phyloP scores from a whole-genome alignment of 179 eudicot genomes.

The Spergularia azorica region DNA sequence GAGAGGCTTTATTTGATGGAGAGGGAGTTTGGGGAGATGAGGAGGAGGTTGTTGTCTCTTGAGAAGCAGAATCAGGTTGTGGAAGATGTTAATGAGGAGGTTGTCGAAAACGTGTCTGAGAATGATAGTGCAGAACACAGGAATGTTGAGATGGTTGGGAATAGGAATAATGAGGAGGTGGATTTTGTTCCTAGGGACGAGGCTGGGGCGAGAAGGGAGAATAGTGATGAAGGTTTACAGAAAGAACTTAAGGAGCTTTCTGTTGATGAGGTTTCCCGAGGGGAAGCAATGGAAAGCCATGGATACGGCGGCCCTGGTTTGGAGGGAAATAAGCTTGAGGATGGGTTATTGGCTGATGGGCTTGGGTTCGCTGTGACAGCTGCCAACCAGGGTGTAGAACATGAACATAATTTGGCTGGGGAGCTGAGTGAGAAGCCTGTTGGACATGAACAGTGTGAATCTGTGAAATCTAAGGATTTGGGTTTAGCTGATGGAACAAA shows the following conservation, averaged over 20 bases:
- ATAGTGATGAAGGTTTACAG: slow-evolving; percentile 27
- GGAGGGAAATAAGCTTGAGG: no score
- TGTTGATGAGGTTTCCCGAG: not conserved
- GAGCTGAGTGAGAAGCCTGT: no score
- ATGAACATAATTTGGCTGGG: no score
- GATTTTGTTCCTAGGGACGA: no score
- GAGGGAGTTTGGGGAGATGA: slow-evolving; percentile 79
- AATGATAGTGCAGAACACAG: slow-evolving; percentile 68
- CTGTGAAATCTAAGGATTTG: no score
- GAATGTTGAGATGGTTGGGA: slow-evolving; percentile 31
- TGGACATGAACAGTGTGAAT: no score
- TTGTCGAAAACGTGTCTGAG: slow-evolving; percentile 75
- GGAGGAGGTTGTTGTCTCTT: slow-evolving; percentile 71
- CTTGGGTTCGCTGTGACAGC: no score
- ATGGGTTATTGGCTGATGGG: no score
- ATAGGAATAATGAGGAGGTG: slow-evolving; percentile 16
- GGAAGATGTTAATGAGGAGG: slow-evolving; percentile 64
- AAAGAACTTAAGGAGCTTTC: slow-evolving; percentile 14
- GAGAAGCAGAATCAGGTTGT: slow-evolving; percentile 66
- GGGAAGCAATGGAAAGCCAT: not conserved
- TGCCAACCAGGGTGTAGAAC: no score
- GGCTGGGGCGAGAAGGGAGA: no score
- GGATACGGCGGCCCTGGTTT: no score
- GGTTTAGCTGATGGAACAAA: no score
- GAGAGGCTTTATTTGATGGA: slow-evolving; percentile 91